A percentile compares a stretch with the other conserved stretches of the same genome.
Conservation (phyloP, 2,329 filamentous ascomycete species). For the Aspergillus ochraceus region DNA sequence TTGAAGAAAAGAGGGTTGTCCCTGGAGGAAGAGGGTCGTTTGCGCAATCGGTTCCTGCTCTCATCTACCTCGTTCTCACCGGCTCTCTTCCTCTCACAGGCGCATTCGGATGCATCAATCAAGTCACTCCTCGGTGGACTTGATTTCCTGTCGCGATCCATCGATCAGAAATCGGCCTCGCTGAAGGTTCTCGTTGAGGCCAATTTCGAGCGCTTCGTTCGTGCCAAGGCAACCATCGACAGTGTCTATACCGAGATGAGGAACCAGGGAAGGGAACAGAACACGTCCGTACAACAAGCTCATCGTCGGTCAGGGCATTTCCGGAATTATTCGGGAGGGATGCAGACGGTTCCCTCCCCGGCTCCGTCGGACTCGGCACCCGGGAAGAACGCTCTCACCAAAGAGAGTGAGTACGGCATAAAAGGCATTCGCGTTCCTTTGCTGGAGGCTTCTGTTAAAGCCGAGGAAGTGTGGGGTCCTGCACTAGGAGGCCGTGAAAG, state of each 20-base stretch:
- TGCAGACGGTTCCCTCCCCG: constrained; percentile 30
- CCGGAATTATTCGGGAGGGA: constrained; percentile 54
- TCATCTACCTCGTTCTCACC: constrained; percentile 96
- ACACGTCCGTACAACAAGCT: constrained; percentile 39
- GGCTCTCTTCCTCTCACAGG: constrained; percentile 84
- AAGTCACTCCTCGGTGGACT: constrained; percentile 77
- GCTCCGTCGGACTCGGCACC: constrained; percentile 52
- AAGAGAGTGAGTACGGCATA: constrained; percentile 90
- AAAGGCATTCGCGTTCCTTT: constrained; percentile 84
- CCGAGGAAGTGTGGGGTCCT: constrained; percentile 96
- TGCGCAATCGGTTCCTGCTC: constrained; percentile 89
- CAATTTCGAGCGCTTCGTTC: constrained; percentile 97
- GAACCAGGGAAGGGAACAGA: constrained; percentile 61
- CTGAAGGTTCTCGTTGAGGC: constrained; percentile 95
- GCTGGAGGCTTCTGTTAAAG: constrained; percentile 87
- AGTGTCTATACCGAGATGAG: constrained; percentile 98
- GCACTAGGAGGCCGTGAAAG: constrained; percentile 88
- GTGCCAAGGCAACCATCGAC: constrained; percentile 95
- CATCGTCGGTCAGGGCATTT: constrained; percentile 65
- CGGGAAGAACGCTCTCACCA: constrained; percentile 86
- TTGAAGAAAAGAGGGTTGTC: constrained; percentile 74
- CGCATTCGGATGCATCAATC: constrained; percentile 83
- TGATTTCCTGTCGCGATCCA: constrained; percentile 82
- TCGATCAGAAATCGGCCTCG: constrained; percentile 96
- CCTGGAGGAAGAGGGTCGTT: constrained; percentile 77